Base-by-base conservation (phyloP, 1,284 basidiomycete species). In the Ustilago curta region DNA sequence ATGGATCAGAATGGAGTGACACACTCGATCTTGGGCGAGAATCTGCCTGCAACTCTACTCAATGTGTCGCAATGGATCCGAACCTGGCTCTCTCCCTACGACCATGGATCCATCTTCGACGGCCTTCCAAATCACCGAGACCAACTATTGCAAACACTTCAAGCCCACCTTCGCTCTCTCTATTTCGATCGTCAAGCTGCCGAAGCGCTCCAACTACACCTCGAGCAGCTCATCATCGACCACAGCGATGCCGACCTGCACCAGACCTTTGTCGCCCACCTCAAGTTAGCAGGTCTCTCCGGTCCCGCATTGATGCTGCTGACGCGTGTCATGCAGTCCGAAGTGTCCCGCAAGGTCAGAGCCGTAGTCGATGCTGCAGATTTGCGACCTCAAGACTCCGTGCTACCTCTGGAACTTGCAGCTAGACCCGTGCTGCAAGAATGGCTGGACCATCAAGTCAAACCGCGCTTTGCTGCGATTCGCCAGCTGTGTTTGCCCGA, bases 381-480 rank as follows among this genome's bases (percentile, higher is more conserved):
- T 18, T 3, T 61, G 8, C 49, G 57, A 21, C 43, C 62, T 2
- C 53, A 69, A 8, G 73, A 72, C 19, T 57, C 54, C 14, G 58
- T 66, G 0, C 32, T 69, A 29, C 60, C 58, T 44, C 65, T 72
- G 40, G 73, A 76, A 25, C 64, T 56, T 27, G 60, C 64, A 5
- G 68, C 69, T 19, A 61, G 65, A 7, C 65, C 64, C 5, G 37
- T 58, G 21, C 49, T 76, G 19, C 56, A 64, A 35, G 47, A 59
- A 8, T 76, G 73, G 73, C 59, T 76, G 4, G 65, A 76, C 43
- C 49, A 55, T 14, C 52, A 69, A 12, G 47, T 66, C 25, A 76
- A 71, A 48, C 61, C 64, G 35, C 66, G 64, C 40, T 65, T 65
- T 53, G 54, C 61, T 32, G 59, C 67, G 9, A 67, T 75, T 14